These are phyloP conservation scores for Fusarium sp. DNA, from an alignment of 2,329 filamentous ascomycete genomes.

Conservation along the genomic window DNA sequence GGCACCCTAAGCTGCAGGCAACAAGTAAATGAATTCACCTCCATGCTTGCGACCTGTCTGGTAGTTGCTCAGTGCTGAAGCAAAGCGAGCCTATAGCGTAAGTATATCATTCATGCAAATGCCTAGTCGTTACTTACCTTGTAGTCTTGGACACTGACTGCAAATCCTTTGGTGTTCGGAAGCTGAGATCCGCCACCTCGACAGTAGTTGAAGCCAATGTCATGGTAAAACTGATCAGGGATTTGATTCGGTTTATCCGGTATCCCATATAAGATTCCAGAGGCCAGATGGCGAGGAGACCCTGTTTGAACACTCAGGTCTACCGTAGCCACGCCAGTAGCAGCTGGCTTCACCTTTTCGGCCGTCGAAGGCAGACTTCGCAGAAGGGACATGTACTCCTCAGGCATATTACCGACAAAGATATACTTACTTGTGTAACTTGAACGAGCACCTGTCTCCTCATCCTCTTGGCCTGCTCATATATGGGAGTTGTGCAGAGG, in stretches of 20 bases:
- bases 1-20: slow-evolving; percentile 60
- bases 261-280: slow-evolving; percentile 29
- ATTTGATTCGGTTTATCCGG: slow-evolving; percentile 27
- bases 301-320: slow-evolving; percentile 11
- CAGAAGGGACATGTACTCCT: slow-evolving; percentile 21
- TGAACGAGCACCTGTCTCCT: not conserved
- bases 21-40: slow-evolving; percentile 58
- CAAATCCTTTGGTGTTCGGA: slow-evolving; percentile 9
- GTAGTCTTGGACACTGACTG: slow-evolving; percentile 9
- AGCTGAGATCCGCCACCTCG: slow-evolving; percentile 29
- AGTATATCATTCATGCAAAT: not conserved
- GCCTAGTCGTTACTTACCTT: not conserved
- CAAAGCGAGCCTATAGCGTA: slow-evolving; percentile 8
- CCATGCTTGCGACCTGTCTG: slow-evolving; percentile 47
- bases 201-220: slow-evolving; percentile 28
- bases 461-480: not conserved
- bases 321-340: slow-evolving; percentile 9
- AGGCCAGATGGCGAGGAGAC: slow-evolving; percentile 19
- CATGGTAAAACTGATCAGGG: slow-evolving; percentile 17
- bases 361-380: not conserved
- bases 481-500: not conserved
- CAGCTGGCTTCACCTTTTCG: slow-evolving; percentile 1
- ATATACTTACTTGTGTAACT: not conserved
- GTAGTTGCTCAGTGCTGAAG: slow-evolving; percentile 26
- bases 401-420: not conserved